phyloP scores from a whole-genome alignment of 228 moss, liverwort and hornwort genomes.

The Sphagnum fallax region DNA sequence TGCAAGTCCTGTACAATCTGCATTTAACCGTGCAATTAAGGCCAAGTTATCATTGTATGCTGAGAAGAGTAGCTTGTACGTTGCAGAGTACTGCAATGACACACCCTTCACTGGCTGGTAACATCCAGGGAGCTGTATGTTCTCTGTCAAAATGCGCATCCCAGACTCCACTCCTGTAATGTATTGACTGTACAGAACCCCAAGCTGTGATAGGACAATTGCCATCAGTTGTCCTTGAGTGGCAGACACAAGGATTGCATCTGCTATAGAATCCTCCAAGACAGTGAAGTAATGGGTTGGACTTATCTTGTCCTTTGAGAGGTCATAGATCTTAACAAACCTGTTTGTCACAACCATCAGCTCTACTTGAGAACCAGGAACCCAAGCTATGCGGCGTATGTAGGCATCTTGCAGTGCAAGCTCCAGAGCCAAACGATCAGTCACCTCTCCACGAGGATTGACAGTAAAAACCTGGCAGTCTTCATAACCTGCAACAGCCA shows the following conservation, averaged over 20 bases:
- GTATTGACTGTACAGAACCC: constrained; percentile 88
- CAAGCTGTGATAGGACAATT: constrained; percentile 91
- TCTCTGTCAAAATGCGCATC: constrained; percentile 88
- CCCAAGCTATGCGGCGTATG: constrained; percentile 89
- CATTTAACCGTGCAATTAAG: constrained; percentile 71
- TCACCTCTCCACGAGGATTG: constrained; percentile 95
- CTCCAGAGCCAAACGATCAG: constrained; percentile 95
- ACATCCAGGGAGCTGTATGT: constrained; percentile 82
- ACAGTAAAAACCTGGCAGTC: constrained; percentile 98
- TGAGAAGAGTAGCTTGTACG: constrained; percentile 73
- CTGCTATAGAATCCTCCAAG: constrained; percentile 92
- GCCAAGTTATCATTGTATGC: constrained; percentile 75
- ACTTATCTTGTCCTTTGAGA: constrained; percentile 95
- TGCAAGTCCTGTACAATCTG: constrained; percentile 51
- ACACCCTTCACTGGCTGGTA: constrained; percentile 66
- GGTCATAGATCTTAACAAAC: constrained; percentile 90
- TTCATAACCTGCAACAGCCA: constrained; percentile 95
- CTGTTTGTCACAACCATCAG: constrained; percentile 95
- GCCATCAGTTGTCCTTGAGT: constrained; percentile 80
- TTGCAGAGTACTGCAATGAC: constrained; percentile 69
- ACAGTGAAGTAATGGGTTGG: constrained; percentile 91
- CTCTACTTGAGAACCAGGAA: constrained; percentile 98
- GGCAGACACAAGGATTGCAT: constrained; percentile 83
- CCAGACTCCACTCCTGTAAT: constrained; percentile 71
- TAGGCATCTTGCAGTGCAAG: constrained; percentile 87